These are phyloP conservation scores for Macaranga tanarius DNA, from an alignment of 441 rosid genomes.

Conservation along the genomic window DNA sequence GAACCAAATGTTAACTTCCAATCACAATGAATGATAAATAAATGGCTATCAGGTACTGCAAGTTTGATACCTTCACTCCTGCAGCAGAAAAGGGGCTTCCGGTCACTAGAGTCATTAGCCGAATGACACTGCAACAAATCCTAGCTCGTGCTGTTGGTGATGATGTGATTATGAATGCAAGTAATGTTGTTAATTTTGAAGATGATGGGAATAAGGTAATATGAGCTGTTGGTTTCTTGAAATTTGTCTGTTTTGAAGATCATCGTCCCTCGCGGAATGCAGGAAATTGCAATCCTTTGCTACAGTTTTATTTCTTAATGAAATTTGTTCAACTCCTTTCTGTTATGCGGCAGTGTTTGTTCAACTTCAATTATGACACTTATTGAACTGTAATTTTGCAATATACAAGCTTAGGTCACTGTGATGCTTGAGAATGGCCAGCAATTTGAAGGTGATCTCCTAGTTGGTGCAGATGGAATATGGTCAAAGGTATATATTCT, in stretches of 20 bases:
- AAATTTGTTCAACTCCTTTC: constrained; percentile 8
- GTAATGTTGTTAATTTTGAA: constrained; percentile 79
- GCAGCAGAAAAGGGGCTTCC: constrained; percentile 88
- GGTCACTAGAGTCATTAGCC: constrained; percentile 82
- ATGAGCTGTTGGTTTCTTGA: constrained; percentile 10
- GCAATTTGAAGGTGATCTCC: constrained; percentile 72
- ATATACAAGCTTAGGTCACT: constrained; percentile 51
- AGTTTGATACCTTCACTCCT: constrained; percentile 96
- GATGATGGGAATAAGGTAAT: constrained; percentile 77
- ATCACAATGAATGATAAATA: constrained; percentile 24
- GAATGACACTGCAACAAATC: constrained; percentile 87
- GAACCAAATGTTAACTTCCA: constrained; percentile 4
- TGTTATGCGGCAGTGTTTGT: neutral
- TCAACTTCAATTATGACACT: constrained; percentile 19
- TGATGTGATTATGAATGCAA: constrained; percentile 65
- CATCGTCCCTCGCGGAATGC: neutral
- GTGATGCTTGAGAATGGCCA: constrained; percentile 79
- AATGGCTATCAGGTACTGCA: constrained; percentile 62
- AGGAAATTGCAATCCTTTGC: neutral
- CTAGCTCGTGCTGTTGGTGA: constrained; percentile 79
- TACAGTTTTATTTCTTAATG: constrained; percentile 7
- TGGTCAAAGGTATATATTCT: constrained; percentile 67
- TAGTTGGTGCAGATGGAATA: constrained; percentile 95
- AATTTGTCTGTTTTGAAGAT: neutral
- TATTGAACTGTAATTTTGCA: constrained; percentile 14